Evolutionary conservation across 1,284 basidiomycete genomes (phyloP), one percentile per base, ranked within the genome.

Genomic region (Microstroma glucosiphilum): DNA sequence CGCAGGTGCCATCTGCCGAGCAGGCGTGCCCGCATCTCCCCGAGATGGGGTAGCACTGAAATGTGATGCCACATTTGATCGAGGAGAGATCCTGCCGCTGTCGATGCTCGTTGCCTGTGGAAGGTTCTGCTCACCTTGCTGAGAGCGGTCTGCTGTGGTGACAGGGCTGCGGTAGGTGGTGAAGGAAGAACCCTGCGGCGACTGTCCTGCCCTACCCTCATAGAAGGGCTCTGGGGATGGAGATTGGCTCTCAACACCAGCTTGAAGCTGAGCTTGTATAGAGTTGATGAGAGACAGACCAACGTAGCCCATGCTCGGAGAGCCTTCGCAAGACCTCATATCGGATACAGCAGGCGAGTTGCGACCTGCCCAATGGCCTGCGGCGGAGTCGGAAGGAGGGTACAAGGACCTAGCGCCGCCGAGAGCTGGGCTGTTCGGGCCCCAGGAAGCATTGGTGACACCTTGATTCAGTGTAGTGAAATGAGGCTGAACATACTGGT

Each of bases 191-290:
- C 9, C 30, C 9, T 3, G 9, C 9, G 30, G 30, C 30, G 30
- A 37, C 30, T 37, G 30, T 37, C 30, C 30, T 37, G 30, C 30
- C 9, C 30, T 37, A 9, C 30, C 30, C 30, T 48, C 43, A 12
- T 17, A 48, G 43, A 48, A 48, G 43, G 21, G 43, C 43, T 48
- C 43, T 12, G 15, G 43, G 13, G 21, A 48, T 6, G 17, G 17
- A 48, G 43, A 17, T 6, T 48, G 43, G 43, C 43, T 21, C 6
- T 48, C 43, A 48, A 48, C 12, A 21, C 43, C 43, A 12, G 43
- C 43, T 21, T 48, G 43, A 48, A 48, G 43, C 43, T 48, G 43
- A 48, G 43, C 43, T 48, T 48, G 43, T 4, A 48, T 48, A 21
- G 43, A 48, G 43, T 48, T 48, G 43, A 48, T 48, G 17, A 48